Evolutionary conservation across 2,329 filamentous ascomycete genomes (phyloP).

Genomic region (Clarireedia paspali): DNA sequence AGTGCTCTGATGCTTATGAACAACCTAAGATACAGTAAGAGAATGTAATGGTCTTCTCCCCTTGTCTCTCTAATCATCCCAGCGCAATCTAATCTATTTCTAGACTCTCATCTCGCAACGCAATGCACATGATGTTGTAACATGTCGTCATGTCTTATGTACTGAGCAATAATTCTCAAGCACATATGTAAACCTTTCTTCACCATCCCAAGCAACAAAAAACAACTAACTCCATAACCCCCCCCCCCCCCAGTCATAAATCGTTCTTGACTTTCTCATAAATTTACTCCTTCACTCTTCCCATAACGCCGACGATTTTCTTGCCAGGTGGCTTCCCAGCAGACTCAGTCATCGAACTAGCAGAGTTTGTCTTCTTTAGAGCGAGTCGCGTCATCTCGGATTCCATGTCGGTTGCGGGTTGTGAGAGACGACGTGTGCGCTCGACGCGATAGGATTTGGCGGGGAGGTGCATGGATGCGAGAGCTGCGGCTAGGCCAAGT

Average conservation of each 20-base stretch:
- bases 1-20: too few species aligned
- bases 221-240: neutral
- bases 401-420: neutral
- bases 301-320: neutral
- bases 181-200: neutral
- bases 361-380: conserved; percentile 3
- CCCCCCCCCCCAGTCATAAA: neutral
- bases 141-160: neutral
- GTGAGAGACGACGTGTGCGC: conserved; percentile 3
- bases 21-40: too few species aligned
- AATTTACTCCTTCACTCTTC: neutral
- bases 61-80: too few species aligned
- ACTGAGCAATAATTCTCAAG: neutral
- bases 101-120: neutral
- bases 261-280: neutral
- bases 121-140: neutral
- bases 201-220: neutral
- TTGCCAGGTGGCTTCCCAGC: neutral
- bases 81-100: neutral
- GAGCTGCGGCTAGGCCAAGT: conserved; percentile 3
- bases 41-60: too few species aligned
- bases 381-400: conserved; percentile 1
- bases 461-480: conserved; percentile 7
- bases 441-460: conserved; percentile 6
- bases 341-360: neutral